Evolutionary conservation across 2,329 filamentous ascomycete genomes (phyloP), one percentile per base, ranked within the genome.

Genomic region (Paecilomyces niveus): DNA sequence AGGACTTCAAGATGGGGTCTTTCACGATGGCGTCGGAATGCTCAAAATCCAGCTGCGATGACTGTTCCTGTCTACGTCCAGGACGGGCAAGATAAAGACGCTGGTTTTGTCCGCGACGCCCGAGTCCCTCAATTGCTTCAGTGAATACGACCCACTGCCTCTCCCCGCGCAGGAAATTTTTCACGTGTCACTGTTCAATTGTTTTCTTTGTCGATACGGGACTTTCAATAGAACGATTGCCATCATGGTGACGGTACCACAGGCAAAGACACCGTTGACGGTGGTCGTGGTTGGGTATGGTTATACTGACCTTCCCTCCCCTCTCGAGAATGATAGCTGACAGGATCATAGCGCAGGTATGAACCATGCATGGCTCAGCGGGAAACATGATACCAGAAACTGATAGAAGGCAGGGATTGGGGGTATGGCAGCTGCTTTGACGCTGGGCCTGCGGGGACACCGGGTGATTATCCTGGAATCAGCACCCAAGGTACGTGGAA

Each of bases 241-340:
- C 7, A 45, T 45, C 39, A 45, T 45, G 39, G 39, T 70, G 68
- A 56, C 55, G 24, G 54, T 64, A 5, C 55, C 59, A 55, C 62
- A 60, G 56, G 69, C 71, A 45, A 68, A 66, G 56, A 61, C 64
- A 26, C 63, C 70, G 35, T 59, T 74, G 6, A 61, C 71, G 57
- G 68, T 73, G 31, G 59, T 74, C 35, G 56, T 74, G 24, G 71
- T 73, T 60, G 71, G 71, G 71, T 73, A 66, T 57, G 70, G 62
- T 24, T 31, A 2, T 11, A 10, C 21, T 52, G 3, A 6, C 35
- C 13, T 52, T 10, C 39, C 6, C 3, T 8, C 39, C 4, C 9
- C 2, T n/a, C n/a, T 45, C 32, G 6, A n/a, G n/a, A 45, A 18
- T 18, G n/a, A 45, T 45, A n/a, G 39, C 35, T 52, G 21, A 33